A percentile compares a stretch with the other conserved stretches of the same genome.
Conservation (phyloP, 331 rosid genomes). For the Cydonia oblonga region DNA sequence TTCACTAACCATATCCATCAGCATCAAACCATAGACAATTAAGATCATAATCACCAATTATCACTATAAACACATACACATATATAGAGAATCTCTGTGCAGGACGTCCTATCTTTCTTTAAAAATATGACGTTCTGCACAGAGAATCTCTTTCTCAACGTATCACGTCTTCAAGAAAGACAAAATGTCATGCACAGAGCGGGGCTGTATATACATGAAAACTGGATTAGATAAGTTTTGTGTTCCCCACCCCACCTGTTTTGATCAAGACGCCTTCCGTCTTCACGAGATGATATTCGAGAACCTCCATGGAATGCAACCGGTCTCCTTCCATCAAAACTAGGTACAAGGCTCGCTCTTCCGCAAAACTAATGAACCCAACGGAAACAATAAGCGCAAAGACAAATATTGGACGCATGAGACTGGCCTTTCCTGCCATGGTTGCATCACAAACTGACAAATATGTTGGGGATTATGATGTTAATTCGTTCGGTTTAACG, state of each 20-base stretch:
- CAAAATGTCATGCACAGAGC: not conserved
- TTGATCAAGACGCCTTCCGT: slow-evolving; percentile 7
- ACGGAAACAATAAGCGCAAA: slow-evolving; percentile 9
- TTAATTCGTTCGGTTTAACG: not conserved
- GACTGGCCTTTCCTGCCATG: slow-evolving; percentile 21
- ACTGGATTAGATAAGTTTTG: not conserved
- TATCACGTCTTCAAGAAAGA: not conserved
- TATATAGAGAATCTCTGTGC: not conserved
- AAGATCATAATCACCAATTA: not conserved
- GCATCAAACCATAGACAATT: not conserved
- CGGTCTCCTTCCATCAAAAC: slow-evolving; percentile 54
- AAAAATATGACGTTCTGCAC: not conserved
- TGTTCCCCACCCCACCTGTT: slow-evolving; percentile 9
- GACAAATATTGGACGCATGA: slow-evolving; percentile 1
- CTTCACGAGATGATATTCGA: not conserved
- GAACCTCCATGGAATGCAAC: slow-evolving; percentile 31
- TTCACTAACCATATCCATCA: slow-evolving; percentile 27
- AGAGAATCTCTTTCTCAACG: no score
- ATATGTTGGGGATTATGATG: not conserved
- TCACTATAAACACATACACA: not conserved
- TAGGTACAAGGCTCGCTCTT: slow-evolving; percentile 45
- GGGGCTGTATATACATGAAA: no score
- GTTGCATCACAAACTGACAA: not conserved
- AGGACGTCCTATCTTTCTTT: no score
- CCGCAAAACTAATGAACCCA: slow-evolving; percentile 25